phyloP scores from a whole-genome alignment of 768 basidiomycete species.

The Polyporus arcularius region DNA sequence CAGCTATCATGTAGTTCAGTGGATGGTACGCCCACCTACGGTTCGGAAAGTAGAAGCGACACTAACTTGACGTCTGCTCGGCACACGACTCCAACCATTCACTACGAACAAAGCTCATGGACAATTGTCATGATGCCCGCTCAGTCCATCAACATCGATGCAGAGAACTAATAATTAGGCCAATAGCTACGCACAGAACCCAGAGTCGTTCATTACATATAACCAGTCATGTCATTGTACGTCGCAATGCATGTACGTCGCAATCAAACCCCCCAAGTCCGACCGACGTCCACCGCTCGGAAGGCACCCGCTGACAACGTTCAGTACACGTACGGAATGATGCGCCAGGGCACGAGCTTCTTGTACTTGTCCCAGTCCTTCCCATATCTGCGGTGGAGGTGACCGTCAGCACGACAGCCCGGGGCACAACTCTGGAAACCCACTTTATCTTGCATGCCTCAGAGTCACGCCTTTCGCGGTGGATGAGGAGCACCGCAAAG shows the following conservation, averaged over 20 bases:
- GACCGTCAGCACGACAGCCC: background rate
- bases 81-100: no score
- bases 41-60: no score
- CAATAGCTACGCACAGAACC: background rate
- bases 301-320: no score
- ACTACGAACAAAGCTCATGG: no score
- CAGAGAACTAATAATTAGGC: background rate
- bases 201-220: no score
- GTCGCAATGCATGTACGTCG: no score
- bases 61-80: no score
- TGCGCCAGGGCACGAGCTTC: conserved; percentile 80
- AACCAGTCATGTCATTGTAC: background rate
- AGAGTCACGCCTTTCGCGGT: conserved; percentile 89
- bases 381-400: conserved; percentile 64
- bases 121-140: no score
- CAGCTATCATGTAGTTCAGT: no score
- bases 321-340: conserved; percentile 83
- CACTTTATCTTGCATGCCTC: conserved; percentile 89
- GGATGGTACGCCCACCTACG: no score
- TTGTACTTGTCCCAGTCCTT: conserved; percentile 93
- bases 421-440: conserved; percentile 28
- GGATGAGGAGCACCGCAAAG: conserved; percentile 86
- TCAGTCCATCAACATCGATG: no score
- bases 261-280: background rate
- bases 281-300: background rate